Base-by-base conservation (phyloP, 441 rosid genomes). In the Hura crepitans region DNA sequence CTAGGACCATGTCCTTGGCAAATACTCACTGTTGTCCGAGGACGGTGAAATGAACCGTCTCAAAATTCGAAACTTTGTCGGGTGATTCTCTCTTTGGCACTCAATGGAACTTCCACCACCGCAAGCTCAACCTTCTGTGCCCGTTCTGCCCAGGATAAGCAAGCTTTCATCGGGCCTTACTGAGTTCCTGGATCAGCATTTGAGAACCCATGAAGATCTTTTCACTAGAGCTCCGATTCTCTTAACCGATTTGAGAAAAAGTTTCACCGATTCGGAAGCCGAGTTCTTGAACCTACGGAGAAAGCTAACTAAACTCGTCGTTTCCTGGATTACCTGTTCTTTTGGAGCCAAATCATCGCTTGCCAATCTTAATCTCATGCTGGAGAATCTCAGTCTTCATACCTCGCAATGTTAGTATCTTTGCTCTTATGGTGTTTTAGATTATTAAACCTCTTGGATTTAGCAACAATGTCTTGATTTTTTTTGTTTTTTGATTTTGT, bases 261-360 rank as follows among this genome's bases (percentile, higher is more conserved):
- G 68, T 71, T 75, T 78, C 74, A 17, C 79, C 60, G 77, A 75
- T 73, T 77, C 69, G 71, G 85, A 85, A 65, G 57, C 62, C 62
- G 45, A 73, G 66, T 79, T 86, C 72, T 78, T 74, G 2, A 60
- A 76, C 23, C 84, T 90, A 18, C 87, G 74, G 15, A 67, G 57
- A 27, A 70, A 59, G 64, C 85, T 87, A 49, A 68, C 76, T 2
- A 82, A 85, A 74, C 81, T 68, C 69, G 81, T 82, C 27, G 85
- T 87, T 22, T 88, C 91, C 1, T 92, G 96, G 94, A 88, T 92
- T 77, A 82, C 88, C 53, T 83, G 81, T 27, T 89, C 92, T 0
- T 76, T 89, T 35, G 73, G 70, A 20, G 80, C 86, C 67, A 90
- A 85, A 75, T 62, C 74, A n/a, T 79, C 84, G 18, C 45, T 90